Percentiles rank a stretch among this genome's conserved stretches.
Conservation (phyloP, 2,329 filamentous ascomycete genomes). For the Juglanconis sp. region DNA sequence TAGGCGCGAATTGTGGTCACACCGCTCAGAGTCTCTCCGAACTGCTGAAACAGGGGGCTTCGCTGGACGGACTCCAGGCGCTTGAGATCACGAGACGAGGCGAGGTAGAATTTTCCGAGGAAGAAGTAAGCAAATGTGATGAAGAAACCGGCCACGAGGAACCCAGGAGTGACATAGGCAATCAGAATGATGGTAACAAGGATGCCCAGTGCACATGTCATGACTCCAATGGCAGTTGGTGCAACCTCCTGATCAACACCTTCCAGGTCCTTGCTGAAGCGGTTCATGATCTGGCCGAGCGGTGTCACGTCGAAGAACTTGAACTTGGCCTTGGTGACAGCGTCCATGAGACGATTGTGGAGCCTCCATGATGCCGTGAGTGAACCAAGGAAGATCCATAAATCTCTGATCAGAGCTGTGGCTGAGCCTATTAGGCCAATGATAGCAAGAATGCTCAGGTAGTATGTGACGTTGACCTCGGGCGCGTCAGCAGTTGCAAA, state of each 20-base stretch:
- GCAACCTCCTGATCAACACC: constrained; percentile 94
- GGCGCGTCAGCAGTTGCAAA: constrained; percentile 33
- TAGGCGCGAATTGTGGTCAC: constrained; percentile 98
- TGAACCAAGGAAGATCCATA: constrained; percentile 89
- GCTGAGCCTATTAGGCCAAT: constrained; percentile 75
- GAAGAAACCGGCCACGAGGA: constrained; percentile 81
- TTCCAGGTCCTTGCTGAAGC: constrained; percentile 97
- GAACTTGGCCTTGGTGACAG: constrained; percentile 86
- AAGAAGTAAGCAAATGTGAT: constrained; percentile 80
- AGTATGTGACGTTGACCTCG: constrained; percentile 80
- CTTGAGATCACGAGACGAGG: constrained; percentile 92
- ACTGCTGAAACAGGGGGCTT: constrained; percentile 95
- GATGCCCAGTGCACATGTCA: constrained; percentile 63
- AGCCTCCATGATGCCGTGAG: constrained; percentile 82
- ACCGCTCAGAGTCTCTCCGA: constrained; percentile 89
- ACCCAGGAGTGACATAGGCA: constrained; percentile 82
- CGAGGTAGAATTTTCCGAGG: constrained; percentile 84
- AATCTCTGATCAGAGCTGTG: constrained; percentile 79
- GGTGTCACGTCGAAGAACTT: constrained; percentile 97
- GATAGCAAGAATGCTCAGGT: constrained; percentile 75
- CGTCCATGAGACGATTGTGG: constrained; percentile 72
- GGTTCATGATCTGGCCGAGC: constrained; percentile 93
- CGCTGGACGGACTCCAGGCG: constrained; percentile 89
- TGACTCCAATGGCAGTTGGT: constrained; percentile 76
- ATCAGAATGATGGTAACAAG: constrained; percentile 86